phyloP scores from a whole-genome alignment of 148 eudicot genomes.

The Amaranthus hypochondriacus region DNA sequence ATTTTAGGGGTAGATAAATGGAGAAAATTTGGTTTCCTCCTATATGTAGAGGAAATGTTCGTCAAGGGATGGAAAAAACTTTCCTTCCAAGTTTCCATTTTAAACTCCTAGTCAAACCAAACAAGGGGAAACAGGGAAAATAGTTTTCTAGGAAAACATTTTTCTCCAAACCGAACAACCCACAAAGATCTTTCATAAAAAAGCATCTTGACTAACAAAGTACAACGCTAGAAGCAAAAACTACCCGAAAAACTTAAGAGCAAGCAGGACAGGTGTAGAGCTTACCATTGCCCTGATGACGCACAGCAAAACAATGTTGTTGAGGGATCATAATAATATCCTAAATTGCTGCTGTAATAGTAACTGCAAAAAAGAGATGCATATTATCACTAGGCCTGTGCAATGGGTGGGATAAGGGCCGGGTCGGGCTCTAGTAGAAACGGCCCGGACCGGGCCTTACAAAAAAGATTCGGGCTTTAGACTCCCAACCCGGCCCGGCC shows the following conservation, averaged over 20 bases:
- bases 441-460: no score
- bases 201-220: not conserved
- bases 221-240: not conserved
- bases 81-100: no score
- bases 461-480: not conserved
- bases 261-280: not conserved
- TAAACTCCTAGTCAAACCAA: no score
- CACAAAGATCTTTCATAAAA: not conserved
- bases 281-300: constrained; percentile 78
- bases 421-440: no score
- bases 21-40: no score
- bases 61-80: no score
- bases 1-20: no score
- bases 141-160: not conserved
- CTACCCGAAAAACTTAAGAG: not conserved
- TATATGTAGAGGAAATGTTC: no score
- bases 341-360: constrained; percentile 87
- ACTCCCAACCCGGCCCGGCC: no score
- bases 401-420: not conserved
- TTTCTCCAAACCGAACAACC: not conserved
- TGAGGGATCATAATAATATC: constrained; percentile 86
- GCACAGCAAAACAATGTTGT: constrained; percentile 69
- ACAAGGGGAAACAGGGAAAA: no score
- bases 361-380: constrained; percentile 43
- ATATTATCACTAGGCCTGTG: not conserved